Evolutionary conservation across 2,329 filamentous ascomycete genomes (phyloP).

Genomic region (Clarireedia hainanense): DNA sequence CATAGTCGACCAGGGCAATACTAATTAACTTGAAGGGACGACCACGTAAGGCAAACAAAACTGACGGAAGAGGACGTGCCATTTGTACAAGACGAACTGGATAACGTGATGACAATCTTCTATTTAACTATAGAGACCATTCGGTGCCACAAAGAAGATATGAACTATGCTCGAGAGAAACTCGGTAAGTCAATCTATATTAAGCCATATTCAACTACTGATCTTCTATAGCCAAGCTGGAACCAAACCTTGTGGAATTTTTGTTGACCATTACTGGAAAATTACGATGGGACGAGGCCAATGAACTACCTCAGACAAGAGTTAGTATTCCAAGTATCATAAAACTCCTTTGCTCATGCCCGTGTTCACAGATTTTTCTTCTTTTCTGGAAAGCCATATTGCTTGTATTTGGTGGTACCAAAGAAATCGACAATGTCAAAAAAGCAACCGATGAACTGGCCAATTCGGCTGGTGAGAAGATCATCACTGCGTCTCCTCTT

Average conservation of each 20-base stretch:
- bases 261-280: constrained; percentile 63
- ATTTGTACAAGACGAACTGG: constrained; percentile 46
- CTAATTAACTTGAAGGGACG: constrained; percentile 21
- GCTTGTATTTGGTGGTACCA: constrained; percentile 72
- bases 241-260: constrained; percentile 63
- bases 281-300: constrained; percentile 66
- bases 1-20: background rate
- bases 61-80: constrained; percentile 28
- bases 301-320: constrained; percentile 53
- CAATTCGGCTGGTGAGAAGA: constrained; percentile 44
- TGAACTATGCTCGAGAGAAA: constrained; percentile 32
- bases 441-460: constrained; percentile 53
- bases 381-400: constrained; percentile 89
- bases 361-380: constrained; percentile 54
- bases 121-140: constrained; percentile 52
- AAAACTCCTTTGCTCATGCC: constrained; percentile 17
- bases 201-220: constrained; percentile 13
- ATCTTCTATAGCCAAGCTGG: constrained; percentile 38
- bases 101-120: constrained; percentile 56
- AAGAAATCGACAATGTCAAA: constrained; percentile 68
- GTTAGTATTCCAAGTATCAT: constrained; percentile 34
- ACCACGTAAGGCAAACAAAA: constrained; percentile 29
- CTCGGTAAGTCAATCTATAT: constrained; percentile 38
- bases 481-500: constrained; percentile 85
- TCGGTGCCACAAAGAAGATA: constrained; percentile 43